Base-by-base conservation (phyloP, 2,329 filamentous ascomycete genomes). In the Cladosporium sphaerospermum region DNA sequence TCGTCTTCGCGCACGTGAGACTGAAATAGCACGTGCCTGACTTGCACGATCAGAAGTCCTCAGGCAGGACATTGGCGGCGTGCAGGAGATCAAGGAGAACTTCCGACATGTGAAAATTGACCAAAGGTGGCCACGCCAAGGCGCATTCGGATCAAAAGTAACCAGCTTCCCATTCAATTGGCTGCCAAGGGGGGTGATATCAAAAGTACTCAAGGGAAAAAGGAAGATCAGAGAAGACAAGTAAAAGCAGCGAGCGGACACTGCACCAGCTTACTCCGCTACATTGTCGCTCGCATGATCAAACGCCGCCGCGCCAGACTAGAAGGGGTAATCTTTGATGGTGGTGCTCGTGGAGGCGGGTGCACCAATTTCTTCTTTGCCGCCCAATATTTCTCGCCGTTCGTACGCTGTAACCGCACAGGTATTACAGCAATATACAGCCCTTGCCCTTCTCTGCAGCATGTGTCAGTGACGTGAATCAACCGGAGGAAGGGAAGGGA, bases 371-470 rank as follows among this genome's bases (percentile, higher is more conserved):
- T 28, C 1, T 28, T 28, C 23, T 28, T 28, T 28, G 23, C 23
- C 23, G 23, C 23, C 23, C 23, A 28, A 28, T 28, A 5, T 5
- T 28, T 28, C 23, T 28, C 23, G 23, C 23, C 23, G 23, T 28
- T 28, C 23, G 23, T 28, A 28, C 23, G 23, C 23, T 28, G 23
- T 28, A 7, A 28, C 23, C 23, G 23, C 23, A 7, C 4, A 28
- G 23, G 23, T 28, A 40, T 45, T 45, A 67, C 54, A 67, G 62
- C 60, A 67, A 44, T 48, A 66, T 61, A 58, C 65, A 67, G 50
- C 62, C 63, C 56, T 65, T 67, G 54, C 65, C 64, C 54, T 65
- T 66, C 46, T 62, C 64, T 66, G 54, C 43, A 4, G 5, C 2
- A 4, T 31, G 31, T 36, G 53, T 54, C 28, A 45, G 18, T 5